Percentiles rank a stretch among this genome's conserved stretches.
phyloP scores from a whole-genome alignment of 495 filamentous ascomycete genomes.

The Xylaria palmicola region DNA sequence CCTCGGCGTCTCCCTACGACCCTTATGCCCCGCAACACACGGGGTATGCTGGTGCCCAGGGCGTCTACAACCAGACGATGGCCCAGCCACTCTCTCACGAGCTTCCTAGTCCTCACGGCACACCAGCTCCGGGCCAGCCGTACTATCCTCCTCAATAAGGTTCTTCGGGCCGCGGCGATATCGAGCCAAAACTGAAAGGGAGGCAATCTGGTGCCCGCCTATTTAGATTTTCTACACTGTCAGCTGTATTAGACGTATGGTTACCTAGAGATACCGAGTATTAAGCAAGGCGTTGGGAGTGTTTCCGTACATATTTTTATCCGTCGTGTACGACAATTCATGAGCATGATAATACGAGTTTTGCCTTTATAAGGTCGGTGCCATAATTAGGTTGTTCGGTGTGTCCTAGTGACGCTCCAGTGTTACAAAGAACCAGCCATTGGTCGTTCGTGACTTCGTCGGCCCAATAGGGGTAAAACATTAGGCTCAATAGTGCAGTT shows the following conservation, averaged over 20 bases:
- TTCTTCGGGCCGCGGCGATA: neutral
- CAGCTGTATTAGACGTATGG: neutral
- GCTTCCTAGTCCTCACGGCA: conserved; percentile 13
- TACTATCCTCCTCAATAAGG: conserved; percentile 22
- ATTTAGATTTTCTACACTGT: neutral
- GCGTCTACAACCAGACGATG: conserved; percentile 15
- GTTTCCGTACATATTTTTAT: neutral
- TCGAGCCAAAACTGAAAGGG: neutral
- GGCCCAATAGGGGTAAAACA: no score
- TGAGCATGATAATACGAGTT: neutral
- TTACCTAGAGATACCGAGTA: neutral
- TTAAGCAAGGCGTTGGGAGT: conserved; percentile 1
- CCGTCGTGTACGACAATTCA: neutral
- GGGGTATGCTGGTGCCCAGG: conserved; percentile 21
- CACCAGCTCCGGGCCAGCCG: conserved; percentile 19
- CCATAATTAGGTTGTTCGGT: neutral
- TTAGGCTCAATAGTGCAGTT: no score
- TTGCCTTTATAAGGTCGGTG: neutral
- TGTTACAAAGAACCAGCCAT: no score
- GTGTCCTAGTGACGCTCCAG: no score
- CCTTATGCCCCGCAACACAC: conserved; percentile 24
- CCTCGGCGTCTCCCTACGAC: conserved; percentile 20
- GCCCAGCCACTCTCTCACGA: neutral
- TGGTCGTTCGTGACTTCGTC: no score
- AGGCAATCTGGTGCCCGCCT: neutral